Base-by-base conservation (phyloP, 2,329 filamentous ascomycete species). In the Capronia americana region DNA sequence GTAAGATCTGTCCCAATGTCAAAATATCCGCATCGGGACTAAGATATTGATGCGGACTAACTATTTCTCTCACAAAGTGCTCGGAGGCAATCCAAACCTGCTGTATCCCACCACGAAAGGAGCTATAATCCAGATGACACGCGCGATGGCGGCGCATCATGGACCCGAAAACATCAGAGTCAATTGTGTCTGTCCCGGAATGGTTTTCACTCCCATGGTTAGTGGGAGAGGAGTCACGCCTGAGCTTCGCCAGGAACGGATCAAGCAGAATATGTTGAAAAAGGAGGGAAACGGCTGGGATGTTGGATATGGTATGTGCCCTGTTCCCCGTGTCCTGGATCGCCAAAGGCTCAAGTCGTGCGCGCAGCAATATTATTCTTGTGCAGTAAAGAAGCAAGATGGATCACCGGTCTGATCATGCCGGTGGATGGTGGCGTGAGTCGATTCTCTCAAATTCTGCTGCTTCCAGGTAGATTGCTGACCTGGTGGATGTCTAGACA, bases 71-170 rank as follows among this genome's bases (percentile, higher is more conserved):
- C 26, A 26, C 4, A 26, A 26, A 26, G 26, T 76, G 57, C 61
- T 67, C 44, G 73, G 74, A 11, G 73, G 75, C 10, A 74, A 71
- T 50, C 73, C 73, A 1, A 73, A 69, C 57, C 53, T 76, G n/a
- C 60, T 77, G 17, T 78, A 76, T 41, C 74, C 75, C 2, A 77
- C 75, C 2, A 75, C 65, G 24, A 77, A 77, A 55, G 76, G 75
- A 2, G 76, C 76, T 4, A 75, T 84, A 1, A 77, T 84, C 2
- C 81, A 84, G 24, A 84, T 85, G 82, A 84, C 83, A 0, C 72
- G 81, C 1, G 81, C 82, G 1, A 85, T 85, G 83, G 83, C 83
- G 0, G 80, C 81, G 1, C 80, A 85, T 30, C 83, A 85, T 68
- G 82, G 77, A 3, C 64, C 70, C 23, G 76, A 82, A 1, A 79